Base-by-base conservation (phyloP, 176 grass and related monocot species). In the Saccharum spontaneum region DNA sequence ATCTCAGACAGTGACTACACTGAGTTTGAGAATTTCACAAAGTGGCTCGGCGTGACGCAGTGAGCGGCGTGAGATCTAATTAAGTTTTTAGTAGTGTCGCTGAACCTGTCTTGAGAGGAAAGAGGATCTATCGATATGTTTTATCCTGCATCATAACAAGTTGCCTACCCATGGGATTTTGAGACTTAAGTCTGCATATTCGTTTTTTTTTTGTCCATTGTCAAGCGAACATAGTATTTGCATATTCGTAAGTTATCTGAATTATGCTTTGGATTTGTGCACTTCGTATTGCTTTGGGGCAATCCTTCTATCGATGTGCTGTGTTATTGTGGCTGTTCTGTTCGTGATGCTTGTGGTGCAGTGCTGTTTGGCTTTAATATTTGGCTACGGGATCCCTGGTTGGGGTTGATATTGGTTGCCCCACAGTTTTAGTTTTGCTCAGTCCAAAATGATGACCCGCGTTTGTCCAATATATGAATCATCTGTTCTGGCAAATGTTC, bases 41-140 rank as follows among this genome's bases (percentile, higher is more conserved):
- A 97, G 94, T 97, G 94, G 94, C 89, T 97, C 0, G 94, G 94
- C 7, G 91, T 84, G 48, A 75, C 91, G 1, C 94, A 94, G 90
- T 97, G 73, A 94, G 76, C 11, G 10, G 31, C 4, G 2, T 2
- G 16, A 36, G 28, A 52, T 69, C 79, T 81, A 81, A 52, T 39
- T 71, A 89, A 89, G 71, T 89, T 81, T 85, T 89, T 81, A 85
- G 61, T 69, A 69, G 71, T 4, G 78, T 82, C 6, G 8, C 18
- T 3, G 4, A 89, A 75, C 71, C 48, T 70, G 2, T 80, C 22
- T 20, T 0, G 28, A 81, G 61, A 85, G 40, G 40, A 81, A 81
- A 76, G 48, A 85, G 41, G 30, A 81, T 41, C 75, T 80, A 23
- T 52, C 1, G 6, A 65, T 64, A 33, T 85, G 64, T 85, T n/a